Conservation (phyloP, 2,329 filamentous ascomycete species). For the Aspergillus neotritici region DNA sequence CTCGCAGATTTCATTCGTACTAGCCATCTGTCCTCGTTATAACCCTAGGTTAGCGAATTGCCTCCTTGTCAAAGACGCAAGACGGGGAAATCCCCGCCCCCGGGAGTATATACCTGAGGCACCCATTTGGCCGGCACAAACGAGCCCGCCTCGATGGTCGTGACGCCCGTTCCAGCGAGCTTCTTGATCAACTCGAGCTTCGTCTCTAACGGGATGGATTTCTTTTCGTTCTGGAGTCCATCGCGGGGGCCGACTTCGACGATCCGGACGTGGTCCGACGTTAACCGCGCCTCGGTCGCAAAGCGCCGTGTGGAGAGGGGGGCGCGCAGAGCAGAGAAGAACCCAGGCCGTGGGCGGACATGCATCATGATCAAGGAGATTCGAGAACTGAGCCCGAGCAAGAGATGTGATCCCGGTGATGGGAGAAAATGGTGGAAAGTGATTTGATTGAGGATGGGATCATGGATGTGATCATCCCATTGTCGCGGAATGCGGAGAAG, state of each 20-base stretch:
- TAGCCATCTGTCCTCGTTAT: no score
- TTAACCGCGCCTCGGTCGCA: conserved; percentile 38
- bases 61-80: no score
- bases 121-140: conserved; percentile 52
- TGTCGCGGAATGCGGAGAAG: no score
- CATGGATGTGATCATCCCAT: no score
- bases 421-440: no score
- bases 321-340: conserved; percentile 26
- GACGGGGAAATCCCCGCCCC: no score
- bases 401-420: no score
- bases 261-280: conserved; percentile 47
- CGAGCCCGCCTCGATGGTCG: conserved; percentile 49
- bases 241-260: conserved; percentile 51
- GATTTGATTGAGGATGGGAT: no score
- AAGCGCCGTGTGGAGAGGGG: conserved; percentile 23
- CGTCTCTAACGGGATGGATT: conserved; percentile 42
- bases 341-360: conserved; percentile 20
- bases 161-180: conserved; percentile 45
- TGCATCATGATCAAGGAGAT: conserved; percentile 18
- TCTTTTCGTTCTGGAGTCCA: conserved; percentile 51
- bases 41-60: no score
- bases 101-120: conserved; percentile 40
- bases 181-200: conserved; percentile 47
- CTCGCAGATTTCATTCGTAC: conserved; percentile 14
- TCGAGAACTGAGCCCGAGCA: no score